Evolutionary conservation across 2,329 filamentous ascomycete species (phyloP).

Genomic region (Nothophaeocryptopus gaeumannii): DNA sequence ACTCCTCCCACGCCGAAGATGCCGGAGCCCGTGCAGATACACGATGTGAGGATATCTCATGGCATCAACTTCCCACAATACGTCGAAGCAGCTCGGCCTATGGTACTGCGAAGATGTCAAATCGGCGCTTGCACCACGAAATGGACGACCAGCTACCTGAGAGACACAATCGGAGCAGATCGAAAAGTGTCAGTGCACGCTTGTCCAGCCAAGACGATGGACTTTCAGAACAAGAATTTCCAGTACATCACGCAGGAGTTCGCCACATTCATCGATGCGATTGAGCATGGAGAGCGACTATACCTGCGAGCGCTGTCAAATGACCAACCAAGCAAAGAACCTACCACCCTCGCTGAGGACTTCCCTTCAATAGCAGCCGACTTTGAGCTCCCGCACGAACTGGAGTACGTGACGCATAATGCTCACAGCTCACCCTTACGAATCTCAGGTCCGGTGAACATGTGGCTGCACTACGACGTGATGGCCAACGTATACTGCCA

Average conservation of each 20-base stretch:
- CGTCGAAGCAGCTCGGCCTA: constrained; percentile 57
- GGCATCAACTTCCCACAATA: constrained; percentile 59
- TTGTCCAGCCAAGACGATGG: constrained; percentile 54
- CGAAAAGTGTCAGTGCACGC: constrained; percentile 73
- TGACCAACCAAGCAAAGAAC: constrained; percentile 63
- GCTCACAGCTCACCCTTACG: constrained; percentile 75
- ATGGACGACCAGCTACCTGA: constrained; percentile 70
- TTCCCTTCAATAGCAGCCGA: constrained; percentile 68
- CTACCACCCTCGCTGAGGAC: constrained; percentile 68
- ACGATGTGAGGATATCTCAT: constrained; percentile 53
- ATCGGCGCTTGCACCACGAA: constrained; percentile 64
- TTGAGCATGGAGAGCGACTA: constrained; percentile 58
- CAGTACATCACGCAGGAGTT: constrained; percentile 68
- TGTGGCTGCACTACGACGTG: constrained; percentile 92
- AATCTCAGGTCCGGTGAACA: constrained; percentile 74
- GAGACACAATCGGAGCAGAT: constrained; percentile 57
- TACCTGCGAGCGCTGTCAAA: constrained; percentile 78
- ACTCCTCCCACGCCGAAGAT: constrained; percentile 4
- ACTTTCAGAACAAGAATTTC: constrained; percentile 82
- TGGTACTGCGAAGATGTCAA: constrained; percentile 62
- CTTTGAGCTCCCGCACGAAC: constrained; percentile 64
- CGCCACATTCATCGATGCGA: constrained; percentile 61
- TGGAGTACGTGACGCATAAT: constrained; percentile 59
- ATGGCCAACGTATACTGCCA: constrained; percentile 87
- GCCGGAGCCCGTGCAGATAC: constrained; percentile 40